Conservation (phyloP, 1,139 yeast species). For the Suhomyces ambrosiae region DNA sequence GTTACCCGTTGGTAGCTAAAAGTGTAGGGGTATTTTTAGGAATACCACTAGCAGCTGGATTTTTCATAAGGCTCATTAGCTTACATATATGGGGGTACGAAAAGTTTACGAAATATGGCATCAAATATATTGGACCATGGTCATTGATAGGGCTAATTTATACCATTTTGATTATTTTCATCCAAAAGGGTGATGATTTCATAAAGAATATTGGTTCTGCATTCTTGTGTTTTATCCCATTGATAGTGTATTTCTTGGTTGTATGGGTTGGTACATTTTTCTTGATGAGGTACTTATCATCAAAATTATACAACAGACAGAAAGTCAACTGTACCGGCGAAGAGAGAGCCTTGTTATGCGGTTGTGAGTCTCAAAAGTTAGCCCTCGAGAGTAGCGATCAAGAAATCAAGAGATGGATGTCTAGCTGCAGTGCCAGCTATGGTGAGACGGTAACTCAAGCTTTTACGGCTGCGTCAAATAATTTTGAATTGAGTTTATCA, state of each 20-base stretch:
- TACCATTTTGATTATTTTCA: conserved; percentile 55
- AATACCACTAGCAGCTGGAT: conserved; percentile 52
- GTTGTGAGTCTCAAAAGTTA: conserved; percentile 33
- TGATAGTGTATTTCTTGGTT: conserved; percentile 49
- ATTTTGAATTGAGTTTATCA: conserved; percentile 38
- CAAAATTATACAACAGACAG: conserved; percentile 4
- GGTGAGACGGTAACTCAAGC: conserved; percentile 50
- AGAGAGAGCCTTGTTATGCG: conserved; percentile 29
- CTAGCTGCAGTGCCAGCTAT: conserved; percentile 42
- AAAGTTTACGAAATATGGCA: conserved; percentile 32
- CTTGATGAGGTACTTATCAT: conserved; percentile 33
- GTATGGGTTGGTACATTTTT: conserved; percentile 51
- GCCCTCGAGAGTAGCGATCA: neutral
- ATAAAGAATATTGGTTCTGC: conserved; percentile 53
- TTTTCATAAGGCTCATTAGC: conserved; percentile 38
- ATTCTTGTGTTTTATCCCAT: conserved; percentile 54
- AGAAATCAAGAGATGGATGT: conserved; percentile 20
- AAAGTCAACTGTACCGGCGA: conserved; percentile 1
- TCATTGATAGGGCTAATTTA: conserved; percentile 55
- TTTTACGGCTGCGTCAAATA: conserved; percentile 62
- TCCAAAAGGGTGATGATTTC: conserved; percentile 54
- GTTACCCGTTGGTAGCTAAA: conserved; percentile 48
- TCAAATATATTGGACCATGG: conserved; percentile 50
- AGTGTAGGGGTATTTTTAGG: conserved; percentile 59
- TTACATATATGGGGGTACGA: conserved; percentile 26